phyloP scores from a whole-genome alignment of 306 rosid genomes.

The Hippophae gyantsensis region DNA sequence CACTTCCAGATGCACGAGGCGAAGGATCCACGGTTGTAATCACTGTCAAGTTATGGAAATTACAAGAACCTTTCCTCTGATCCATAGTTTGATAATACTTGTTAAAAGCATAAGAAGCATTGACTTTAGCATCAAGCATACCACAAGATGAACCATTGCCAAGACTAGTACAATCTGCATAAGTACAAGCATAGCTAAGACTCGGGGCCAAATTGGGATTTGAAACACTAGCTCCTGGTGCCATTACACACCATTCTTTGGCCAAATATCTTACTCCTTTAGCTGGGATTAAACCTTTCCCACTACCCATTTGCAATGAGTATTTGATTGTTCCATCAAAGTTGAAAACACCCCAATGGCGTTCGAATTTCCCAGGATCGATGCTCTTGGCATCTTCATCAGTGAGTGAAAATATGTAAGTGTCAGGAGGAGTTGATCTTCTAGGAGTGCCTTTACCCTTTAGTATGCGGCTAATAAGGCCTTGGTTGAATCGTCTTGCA shows the following conservation, averaged over 20 bases:
- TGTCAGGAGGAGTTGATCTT: conserved; percentile 52
- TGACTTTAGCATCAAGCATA: conserved; percentile 39
- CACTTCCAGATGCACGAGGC: conserved; percentile 18
- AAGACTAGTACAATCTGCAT: conserved; percentile 77
- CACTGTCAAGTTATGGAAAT: conserved; percentile 38
- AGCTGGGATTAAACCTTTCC: conserved; percentile 47
- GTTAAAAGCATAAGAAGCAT: conserved; percentile 88
- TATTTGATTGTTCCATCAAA: conserved; percentile 68
- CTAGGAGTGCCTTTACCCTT: conserved; percentile 61
- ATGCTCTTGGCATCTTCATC: conserved; percentile 83
- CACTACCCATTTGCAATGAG: conserved; percentile 42
- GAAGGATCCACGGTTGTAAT: conserved; percentile 52
- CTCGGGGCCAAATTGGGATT: conserved; percentile 43
- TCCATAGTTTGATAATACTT: conserved; percentile 63
- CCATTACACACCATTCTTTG: conserved; percentile 73
- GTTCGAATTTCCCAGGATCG: conserved; percentile 77
- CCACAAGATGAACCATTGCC: conserved; percentile 69
- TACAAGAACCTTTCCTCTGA: conserved; percentile 55
- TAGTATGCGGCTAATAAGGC: conserved; percentile 41
- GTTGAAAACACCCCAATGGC: conserved; percentile 86
- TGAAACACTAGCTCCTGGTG: conserved; percentile 39
- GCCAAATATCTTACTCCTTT: conserved; percentile 65
- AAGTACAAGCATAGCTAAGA: conserved; percentile 55
- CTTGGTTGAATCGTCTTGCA: conserved; percentile 80
- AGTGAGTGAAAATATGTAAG: conserved; percentile 53